Evolutionary conservation across 257 asterid species (phyloP).

Genomic region (Przewalskia tangutica): DNA sequence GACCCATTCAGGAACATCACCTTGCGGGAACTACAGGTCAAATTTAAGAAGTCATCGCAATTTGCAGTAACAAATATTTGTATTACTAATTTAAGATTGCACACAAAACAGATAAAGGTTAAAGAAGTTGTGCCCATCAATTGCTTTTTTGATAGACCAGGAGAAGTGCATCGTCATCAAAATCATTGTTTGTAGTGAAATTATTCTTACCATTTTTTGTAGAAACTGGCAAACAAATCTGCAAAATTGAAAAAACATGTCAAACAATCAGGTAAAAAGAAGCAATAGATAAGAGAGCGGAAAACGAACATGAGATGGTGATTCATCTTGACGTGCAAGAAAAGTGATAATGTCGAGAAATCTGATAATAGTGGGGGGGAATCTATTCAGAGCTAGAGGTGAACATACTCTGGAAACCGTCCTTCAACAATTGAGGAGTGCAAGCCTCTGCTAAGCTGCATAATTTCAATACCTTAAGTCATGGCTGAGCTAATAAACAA

Average conservation of each 20-base stretch:
- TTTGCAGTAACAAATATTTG: neutral
- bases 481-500: neutral
- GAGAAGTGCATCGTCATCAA: neutral
- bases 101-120: neutral
- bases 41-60: neutral
- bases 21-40: constrained; percentile 63
- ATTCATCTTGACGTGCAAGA: neutral
- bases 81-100: neutral
- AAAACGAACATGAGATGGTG: neutral
- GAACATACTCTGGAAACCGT: constrained; percentile 70
- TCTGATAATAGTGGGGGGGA: neutral
- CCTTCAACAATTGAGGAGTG: constrained; percentile 75
- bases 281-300: neutral
- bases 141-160: neutral
- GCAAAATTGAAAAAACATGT: constrained; percentile 8
- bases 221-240: constrained; percentile 83
- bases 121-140: neutral
- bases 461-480: constrained; percentile 14
- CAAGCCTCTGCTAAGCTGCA: constrained; percentile 90
- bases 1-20: constrained; percentile 89
- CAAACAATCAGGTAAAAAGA: neutral
- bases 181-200: neutral
- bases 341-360: neutral
- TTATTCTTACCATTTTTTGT: constrained; percentile 59
- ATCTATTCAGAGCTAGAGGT: neutral